Evolutionary conservation across 106 monocot genomes (phyloP), one percentile per base, ranked within the genome.

Genomic region (Apostasia ramifera): DNA sequence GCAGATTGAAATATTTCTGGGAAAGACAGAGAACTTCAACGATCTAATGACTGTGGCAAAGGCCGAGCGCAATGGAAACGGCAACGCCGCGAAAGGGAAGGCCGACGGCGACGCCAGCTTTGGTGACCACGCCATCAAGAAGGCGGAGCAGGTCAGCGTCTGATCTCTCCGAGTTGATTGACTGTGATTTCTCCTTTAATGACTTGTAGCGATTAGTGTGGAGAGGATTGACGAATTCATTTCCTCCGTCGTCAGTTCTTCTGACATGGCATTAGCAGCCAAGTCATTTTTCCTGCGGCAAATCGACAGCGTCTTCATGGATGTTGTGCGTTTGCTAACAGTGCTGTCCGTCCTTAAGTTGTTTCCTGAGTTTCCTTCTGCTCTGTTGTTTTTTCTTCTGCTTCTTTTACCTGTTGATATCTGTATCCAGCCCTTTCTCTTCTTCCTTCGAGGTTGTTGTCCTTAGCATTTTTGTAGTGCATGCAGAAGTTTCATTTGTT

Each of bases 11-110:
- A 63, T 63, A 10, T 14, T 63, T 0, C 63, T 63, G 2, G 63
- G 63, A 1, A 63, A 63, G 45, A 63, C 63, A 13, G 63, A 63
- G 63, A 63, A 63, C 45, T 63, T 63, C 46, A 5, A 63, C 63
- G 44, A 44, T 3, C 42, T 46, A 9, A 47, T 46, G 46, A 61
- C 42, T 10, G 40, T 42, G 41, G 63, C 44, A 5, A 63, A 63
- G 63, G 46, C 63, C n/a, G 63, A 63, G 63, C 5, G 45, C 5
- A 63, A n/a, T 2, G 63, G 45, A 2, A 63, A 63, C 63, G 45
- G 45, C 45, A 63, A 47, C 14, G 46, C 14, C 14, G 63, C 50
- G 4, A 63, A 14, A 13, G 63, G 63, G 2, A 63, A 63, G 46
- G 14, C 12, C 63, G 40, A 46, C 43, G 5, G 45, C 3, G n/a